Evolutionary conservation across 306 rosid genomes (phyloP).

Genomic region (Malus asiatica): DNA sequence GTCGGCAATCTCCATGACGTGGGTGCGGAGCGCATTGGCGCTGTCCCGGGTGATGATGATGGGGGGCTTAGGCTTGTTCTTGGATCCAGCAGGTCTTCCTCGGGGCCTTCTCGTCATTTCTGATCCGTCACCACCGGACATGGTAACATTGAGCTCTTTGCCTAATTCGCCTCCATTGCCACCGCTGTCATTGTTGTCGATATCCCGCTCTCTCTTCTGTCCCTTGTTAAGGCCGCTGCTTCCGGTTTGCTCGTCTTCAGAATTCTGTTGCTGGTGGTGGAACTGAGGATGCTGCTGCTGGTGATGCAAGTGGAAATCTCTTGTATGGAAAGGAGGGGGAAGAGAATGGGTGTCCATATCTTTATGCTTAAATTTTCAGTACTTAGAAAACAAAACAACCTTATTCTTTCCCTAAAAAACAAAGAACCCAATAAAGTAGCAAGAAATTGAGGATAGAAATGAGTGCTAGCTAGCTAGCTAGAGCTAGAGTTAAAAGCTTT

Average conservation of each 20-base stretch:
- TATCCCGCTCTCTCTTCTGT: constrained; percentile 54
- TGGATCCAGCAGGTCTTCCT: constrained; percentile 92
- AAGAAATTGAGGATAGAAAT: neutral
- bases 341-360: constrained; percentile 86
- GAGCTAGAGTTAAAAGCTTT: neutral
- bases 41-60: constrained; percentile 94
- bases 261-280: constrained; percentile 43
- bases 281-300: constrained; percentile 41
- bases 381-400: neutral
- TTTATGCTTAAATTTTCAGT: neutral
- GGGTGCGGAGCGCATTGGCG: constrained; percentile 86
- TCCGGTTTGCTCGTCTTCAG: constrained; percentile 79
- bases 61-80: constrained; percentile 94
- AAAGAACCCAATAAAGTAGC: neutral
- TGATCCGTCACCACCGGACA: constrained; percentile 23
- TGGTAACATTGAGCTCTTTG: constrained; percentile 15
- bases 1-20: constrained; percentile 87
- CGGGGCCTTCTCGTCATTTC: constrained; percentile 65
- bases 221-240: constrained; percentile 49
- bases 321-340: constrained; percentile 79
- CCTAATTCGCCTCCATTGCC: constrained; percentile 21
- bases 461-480: neutral
- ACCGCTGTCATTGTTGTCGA: constrained; percentile 17
- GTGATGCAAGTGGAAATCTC: constrained; percentile 67
- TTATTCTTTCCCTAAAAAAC: constrained; percentile 2